phyloP scores from a whole-genome alignment of 1,284 basidiomycete genomes.

The Rhizopogon hawkerae region DNA sequence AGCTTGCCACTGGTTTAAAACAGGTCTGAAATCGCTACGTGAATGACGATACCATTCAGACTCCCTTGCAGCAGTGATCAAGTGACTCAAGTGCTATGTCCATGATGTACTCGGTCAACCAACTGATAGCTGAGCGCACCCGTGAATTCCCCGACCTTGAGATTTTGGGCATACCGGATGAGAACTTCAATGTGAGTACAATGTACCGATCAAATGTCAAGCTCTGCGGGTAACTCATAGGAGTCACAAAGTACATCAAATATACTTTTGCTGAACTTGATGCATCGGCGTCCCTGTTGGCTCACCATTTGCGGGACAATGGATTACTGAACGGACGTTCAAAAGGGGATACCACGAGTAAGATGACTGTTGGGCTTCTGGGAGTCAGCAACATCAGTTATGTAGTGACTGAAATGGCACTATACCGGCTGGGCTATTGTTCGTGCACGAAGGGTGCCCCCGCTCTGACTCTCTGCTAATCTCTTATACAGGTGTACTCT shows the following conservation, averaged over 20 bases:
- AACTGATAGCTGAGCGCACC: slow-evolving; percentile 16
- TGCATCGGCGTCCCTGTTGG: slow-evolving; percentile 21
- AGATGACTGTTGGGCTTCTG: slow-evolving; percentile 20
- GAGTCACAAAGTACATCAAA: slow-evolving; percentile 14
- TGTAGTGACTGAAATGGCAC: slow-evolving; percentile 21
- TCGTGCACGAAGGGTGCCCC: slow-evolving; percentile 5
- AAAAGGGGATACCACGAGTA: slow-evolving; percentile 20
- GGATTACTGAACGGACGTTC: slow-evolving; percentile 16
- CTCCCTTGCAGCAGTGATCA: neutral
- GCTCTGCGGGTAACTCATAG: neutral
- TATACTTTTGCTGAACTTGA: slow-evolving; percentile 21
- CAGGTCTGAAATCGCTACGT: neutral
- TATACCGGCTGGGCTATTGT: slow-evolving; percentile 27
- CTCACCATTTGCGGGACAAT: slow-evolving; percentile 20
- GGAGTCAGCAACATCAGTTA: slow-evolving; percentile 24
- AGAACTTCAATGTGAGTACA: slow-evolving; percentile 11
- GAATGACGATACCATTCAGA: neutral
- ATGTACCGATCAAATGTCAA: neutral
- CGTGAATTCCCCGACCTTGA: slow-evolving; percentile 15
- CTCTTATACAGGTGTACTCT: slow-evolving; percentile 23
- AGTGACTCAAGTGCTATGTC: slow-evolving; percentile 9
- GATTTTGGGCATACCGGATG: slow-evolving; percentile 18
- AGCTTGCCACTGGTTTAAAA: neutral
- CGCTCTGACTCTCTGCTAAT: neutral
- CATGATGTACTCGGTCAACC: slow-evolving; percentile 20